A percentile compares a stretch with the other conserved stretches of the same genome.
Conservation (phyloP, 2,329 filamentous ascomycete species). For the Macroventuria anomochaeta region DNA sequence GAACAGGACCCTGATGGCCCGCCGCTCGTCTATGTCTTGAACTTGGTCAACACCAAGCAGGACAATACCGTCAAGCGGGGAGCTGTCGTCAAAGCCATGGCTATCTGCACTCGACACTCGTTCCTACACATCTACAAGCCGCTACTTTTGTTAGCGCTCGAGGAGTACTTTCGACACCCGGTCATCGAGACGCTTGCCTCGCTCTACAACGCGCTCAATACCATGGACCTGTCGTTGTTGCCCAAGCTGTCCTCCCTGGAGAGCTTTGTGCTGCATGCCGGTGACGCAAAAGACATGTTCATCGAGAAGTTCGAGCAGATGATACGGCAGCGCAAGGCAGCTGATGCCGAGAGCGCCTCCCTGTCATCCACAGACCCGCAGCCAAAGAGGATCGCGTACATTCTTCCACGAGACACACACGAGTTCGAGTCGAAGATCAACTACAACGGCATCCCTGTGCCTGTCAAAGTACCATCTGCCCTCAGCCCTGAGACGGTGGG, state of each 20-base stretch:
- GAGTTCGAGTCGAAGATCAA: conserved; percentile 95
- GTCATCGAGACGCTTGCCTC: conserved; percentile 85
- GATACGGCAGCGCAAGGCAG: conserved; percentile 79
- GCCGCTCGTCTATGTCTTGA: conserved; percentile 94
- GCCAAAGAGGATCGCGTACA: conserved; percentile 67
- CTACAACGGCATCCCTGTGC: conserved; percentile 96
- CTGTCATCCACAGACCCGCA: conserved; percentile 48
- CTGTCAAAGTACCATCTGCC: conserved; percentile 93
- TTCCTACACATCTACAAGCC: conserved; percentile 99
- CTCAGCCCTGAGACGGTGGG: conserved; percentile 95
- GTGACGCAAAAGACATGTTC: conserved; percentile 94
- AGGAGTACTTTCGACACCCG: conserved; percentile 96
- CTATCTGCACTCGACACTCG: conserved; percentile 95
- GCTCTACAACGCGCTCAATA: conserved; percentile 91
- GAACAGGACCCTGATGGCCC: conserved; percentile 74
- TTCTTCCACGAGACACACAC: conserved; percentile 89
- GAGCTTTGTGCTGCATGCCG: conserved; percentile 83
- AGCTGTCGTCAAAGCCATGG: conserved; percentile 97
- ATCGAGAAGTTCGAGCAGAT: conserved; percentile 97
- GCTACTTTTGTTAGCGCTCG: conserved; percentile 84
- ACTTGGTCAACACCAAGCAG: conserved; percentile 97
- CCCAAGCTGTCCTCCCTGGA: conserved; percentile 84
- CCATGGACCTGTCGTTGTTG: conserved; percentile 95
- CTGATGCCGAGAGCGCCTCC: conserved; percentile 58
- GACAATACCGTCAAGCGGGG: conserved; percentile 92